Evolutionary conservation across 2,329 filamentous ascomycete genomes (phyloP).

Genomic region (Alternaria longipes): DNA sequence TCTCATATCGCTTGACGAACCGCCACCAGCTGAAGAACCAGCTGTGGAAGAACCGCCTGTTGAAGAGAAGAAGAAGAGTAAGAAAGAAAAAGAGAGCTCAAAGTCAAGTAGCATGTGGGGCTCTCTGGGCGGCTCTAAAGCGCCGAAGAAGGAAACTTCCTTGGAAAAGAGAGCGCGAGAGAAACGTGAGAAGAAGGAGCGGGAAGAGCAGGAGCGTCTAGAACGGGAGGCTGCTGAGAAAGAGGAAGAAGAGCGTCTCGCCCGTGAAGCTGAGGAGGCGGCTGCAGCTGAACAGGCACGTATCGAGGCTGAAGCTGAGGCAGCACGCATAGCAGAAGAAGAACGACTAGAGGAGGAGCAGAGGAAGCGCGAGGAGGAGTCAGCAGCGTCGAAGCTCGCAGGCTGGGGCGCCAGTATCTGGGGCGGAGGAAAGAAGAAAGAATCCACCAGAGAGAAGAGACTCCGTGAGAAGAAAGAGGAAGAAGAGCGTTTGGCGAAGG

Average conservation of each 20-base stretch:
- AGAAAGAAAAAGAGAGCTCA: slow-evolving; percentile 36
- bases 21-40: slow-evolving; percentile 27
- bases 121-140: slow-evolving; percentile 30
- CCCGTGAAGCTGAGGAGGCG: slow-evolving; percentile 37
- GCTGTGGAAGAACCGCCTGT: slow-evolving; percentile 19
- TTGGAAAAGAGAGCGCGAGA: slow-evolving; percentile 52
- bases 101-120: slow-evolving; percentile 36
- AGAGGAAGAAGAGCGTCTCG: slow-evolving; percentile 37
- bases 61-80: slow-evolving; percentile 41
- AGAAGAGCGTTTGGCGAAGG: slow-evolving; percentile 29
- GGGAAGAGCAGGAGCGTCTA: slow-evolving; percentile 31
- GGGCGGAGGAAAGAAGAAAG: slow-evolving; percentile 51
- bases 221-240: slow-evolving; percentile 56
- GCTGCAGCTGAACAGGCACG: slow-evolving; percentile 48
- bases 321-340: slow-evolving; percentile 30
- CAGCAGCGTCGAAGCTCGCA: slow-evolving; percentile 40
- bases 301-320: slow-evolving; percentile 23
- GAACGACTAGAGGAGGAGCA: slow-evolving; percentile 23
- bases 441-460: slow-evolving; percentile 41
- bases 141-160: slow-evolving; percentile 35
- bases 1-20: slow-evolving; percentile 45
- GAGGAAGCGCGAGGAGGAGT: slow-evolving; percentile 34
- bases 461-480: slow-evolving; percentile 48
- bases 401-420: slow-evolving; percentile 39
- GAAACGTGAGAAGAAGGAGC: slow-evolving; percentile 42